Evolutionary conservation across 139 green algal genomes (phyloP), one percentile per base, ranked within the genome.

Genomic region (Chlamydomonas sp.): DNA sequence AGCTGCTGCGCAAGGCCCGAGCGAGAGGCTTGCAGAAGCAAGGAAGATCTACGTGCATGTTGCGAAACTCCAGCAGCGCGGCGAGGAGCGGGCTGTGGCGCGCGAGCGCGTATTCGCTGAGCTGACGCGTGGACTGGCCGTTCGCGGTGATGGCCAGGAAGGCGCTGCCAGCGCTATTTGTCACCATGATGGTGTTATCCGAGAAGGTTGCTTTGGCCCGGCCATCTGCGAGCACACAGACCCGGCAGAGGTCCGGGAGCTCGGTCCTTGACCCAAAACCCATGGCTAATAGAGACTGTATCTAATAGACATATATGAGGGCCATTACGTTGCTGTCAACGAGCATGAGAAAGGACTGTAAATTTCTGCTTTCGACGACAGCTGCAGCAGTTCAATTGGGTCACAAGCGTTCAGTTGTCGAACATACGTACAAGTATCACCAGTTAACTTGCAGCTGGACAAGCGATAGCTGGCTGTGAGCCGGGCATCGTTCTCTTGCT

Each of bases 101-200:
- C 4, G 75, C 91, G 3, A 96, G 83, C 15, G 92, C 93, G 69
- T 92, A 97, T 20, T 93, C 78, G 59, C 80, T 92, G 2, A 95
- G 78, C 80, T 97, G 94, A 15, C 90, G 90, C 10, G 85, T 91
- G 62, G 71, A n/a, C 10, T 68, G 81, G 1, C 80, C 58, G 63
- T 77, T 49, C 7, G 69, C 49, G 3, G 58, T 77, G 64, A 67
- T 49, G 57, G 80, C n/a, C 18, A 78, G 83, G 85, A 96, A 97
- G 62, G 88, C 85, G 31, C 76, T 84, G n/a, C 89, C 94, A 57
- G 76, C 69, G 9, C 85, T 77, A 60, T 85, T 89, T 2, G 95
- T 85, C 17, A 95, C n/a, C 6, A 97, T 61, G 18, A 96, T 78
- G 59, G 84, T 94, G 73, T 94, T 94, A 81, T 96, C 94, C 0